Percentiles rank a stretch among this genome's conserved stretches.
Conservation (phyloP, 257 asterid genomes). For the Vinca minor region DNA sequence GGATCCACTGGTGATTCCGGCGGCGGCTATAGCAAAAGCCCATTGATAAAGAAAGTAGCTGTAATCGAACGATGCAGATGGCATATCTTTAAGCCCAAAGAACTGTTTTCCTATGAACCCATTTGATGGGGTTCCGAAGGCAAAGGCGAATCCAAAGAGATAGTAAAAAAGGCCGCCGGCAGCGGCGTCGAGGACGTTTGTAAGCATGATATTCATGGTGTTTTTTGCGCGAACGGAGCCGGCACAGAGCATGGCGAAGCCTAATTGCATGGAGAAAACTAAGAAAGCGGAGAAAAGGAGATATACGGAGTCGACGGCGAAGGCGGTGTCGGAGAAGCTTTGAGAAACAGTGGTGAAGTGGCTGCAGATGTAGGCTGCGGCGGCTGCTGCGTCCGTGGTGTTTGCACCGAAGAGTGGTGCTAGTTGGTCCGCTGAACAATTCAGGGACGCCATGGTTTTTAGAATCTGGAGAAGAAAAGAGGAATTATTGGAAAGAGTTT, state of each 20-base stretch:
- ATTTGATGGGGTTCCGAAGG: constrained; percentile 66
- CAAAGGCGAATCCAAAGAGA: constrained; percentile 81
- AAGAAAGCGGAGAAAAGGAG: constrained; percentile 82
- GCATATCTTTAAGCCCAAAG: constrained; percentile 55
- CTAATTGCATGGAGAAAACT: constrained; percentile 89
- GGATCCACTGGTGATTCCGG: constrained; percentile 88
- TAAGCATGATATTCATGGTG: constrained; percentile 90
- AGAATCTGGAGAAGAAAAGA: not conserved
- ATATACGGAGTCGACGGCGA: constrained; percentile 73
- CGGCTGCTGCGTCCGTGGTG: constrained; percentile 48
- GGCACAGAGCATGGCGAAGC: constrained; percentile 95
- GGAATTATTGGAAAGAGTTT: too few relatives aligned
- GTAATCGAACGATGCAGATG: constrained; percentile 41
- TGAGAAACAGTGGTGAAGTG: constrained; percentile 44
- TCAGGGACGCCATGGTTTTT: constrained; percentile 29
- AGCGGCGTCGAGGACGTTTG: constrained; percentile 92
- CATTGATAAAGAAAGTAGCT: constrained; percentile 65
- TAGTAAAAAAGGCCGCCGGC: constrained; percentile 84
- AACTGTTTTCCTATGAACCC: constrained; percentile 78
- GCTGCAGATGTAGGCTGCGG: constrained; percentile 57
- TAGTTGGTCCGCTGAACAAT: constrained; percentile 40
- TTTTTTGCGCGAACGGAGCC: constrained; percentile 91
- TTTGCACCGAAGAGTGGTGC: constrained; percentile 64
- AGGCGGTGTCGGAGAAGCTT: constrained; percentile 43
- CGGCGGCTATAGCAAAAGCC: constrained; percentile 98